Conservation (phyloP, 768 basidiomycete genomes). For the Mycena latifolia region DNA sequence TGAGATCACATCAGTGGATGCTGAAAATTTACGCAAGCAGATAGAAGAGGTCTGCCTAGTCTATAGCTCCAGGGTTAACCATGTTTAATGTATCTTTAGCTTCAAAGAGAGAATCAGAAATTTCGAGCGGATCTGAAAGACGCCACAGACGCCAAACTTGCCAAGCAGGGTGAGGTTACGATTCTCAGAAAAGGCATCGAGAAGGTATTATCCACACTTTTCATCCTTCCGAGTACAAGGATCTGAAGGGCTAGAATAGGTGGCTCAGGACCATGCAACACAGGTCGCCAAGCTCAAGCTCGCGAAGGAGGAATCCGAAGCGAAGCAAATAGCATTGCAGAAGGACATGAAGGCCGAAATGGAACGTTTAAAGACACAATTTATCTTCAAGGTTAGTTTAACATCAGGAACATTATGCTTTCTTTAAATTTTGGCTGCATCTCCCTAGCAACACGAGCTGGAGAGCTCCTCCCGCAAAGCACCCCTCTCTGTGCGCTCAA, state of each 20-base stretch:
- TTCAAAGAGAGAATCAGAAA: conserved; percentile 62
- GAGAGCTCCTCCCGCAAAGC: conserved; percentile 68
- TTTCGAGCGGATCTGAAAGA: conserved; percentile 59
- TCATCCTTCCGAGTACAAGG: not conserved
- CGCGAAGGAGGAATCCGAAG: conserved; percentile 72
- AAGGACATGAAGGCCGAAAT: conserved; percentile 76
- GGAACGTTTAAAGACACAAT: conserved; percentile 77
- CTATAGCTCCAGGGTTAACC: conserved; percentile 17
- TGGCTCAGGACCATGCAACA: conserved; percentile 67
- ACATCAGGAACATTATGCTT: not conserved
- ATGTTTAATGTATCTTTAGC: conserved; percentile 50
- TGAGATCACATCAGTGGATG: conserved; percentile 6
- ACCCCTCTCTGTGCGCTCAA: conserved; percentile 59
- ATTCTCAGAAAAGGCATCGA: conserved; percentile 76
- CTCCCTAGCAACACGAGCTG: conserved; percentile 72
- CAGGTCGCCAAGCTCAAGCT: conserved; percentile 68
- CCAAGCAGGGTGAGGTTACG: conserved; percentile 79
- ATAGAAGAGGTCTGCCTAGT: conserved; percentile 61
- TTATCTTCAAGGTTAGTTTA: conserved; percentile 71
- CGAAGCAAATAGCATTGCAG: conserved; percentile 65
- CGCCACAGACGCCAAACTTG: conserved; percentile 62
- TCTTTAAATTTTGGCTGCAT: no score
- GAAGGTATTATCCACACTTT: conserved; percentile 57
- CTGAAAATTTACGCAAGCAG: conserved; percentile 44
- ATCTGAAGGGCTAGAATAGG: conserved; percentile 50